Evolutionary conservation across 441 rosid species (phyloP).

Genomic region (Adansonia gregorii): DNA sequence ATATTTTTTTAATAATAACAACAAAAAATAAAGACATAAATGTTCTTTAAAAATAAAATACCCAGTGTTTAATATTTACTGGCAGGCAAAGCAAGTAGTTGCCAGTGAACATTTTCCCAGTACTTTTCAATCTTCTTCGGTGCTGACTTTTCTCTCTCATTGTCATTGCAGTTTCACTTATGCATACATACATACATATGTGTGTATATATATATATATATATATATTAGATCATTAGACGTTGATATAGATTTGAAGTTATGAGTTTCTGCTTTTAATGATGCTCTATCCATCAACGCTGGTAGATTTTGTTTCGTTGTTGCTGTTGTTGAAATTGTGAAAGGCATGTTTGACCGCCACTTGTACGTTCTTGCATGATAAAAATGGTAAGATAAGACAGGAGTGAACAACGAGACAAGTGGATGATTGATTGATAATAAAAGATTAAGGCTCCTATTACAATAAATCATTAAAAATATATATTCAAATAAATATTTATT

Average conservation of each 20-base stretch:
- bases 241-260: not conserved
- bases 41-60: too few species aligned
- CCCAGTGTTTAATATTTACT: too few species aligned
- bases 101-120: too few species aligned
- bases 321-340: slow-evolving; percentile 5
- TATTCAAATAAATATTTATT: too few species aligned
- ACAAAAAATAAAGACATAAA: too few species aligned
- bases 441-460: too few species aligned
- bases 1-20: too few species aligned
- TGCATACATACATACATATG: too few species aligned
- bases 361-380: slow-evolving; percentile 56
- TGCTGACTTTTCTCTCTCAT: not conserved
- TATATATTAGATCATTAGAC: too few species aligned
- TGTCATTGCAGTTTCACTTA: not conserved
- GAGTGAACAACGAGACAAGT: not conserved
- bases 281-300: not conserved
- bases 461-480: too few species aligned
- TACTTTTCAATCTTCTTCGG: not conserved
- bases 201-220: too few species aligned
- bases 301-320: not conserved
- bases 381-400: slow-evolving; percentile 33
- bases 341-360: slow-evolving; percentile 51
- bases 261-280: not conserved
- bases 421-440: not conserved
- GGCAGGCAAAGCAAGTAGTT: too few species aligned